These are phyloP conservation scores for Phialophora macrospora DNA, from an alignment of 2,329 filamentous ascomycete genomes.

Conservation along the genomic window DNA sequence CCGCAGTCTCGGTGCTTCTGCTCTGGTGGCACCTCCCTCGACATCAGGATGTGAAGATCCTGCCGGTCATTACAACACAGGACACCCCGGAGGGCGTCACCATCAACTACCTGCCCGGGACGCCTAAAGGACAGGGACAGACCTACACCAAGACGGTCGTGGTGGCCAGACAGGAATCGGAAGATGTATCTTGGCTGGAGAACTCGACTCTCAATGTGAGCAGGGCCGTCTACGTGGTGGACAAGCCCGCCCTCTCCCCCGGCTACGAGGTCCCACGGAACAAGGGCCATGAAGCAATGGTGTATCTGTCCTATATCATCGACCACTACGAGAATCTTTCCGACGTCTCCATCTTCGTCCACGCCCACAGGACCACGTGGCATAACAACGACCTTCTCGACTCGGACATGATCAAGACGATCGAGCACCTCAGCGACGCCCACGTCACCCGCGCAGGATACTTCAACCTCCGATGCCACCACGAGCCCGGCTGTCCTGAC, in stretches of 20 bases:
- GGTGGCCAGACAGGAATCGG: background rate
- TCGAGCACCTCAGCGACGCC: conserved; percentile 57
- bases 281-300: conserved; percentile 67
- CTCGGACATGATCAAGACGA: conserved; percentile 56
- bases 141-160: conserved; percentile 9
- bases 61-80: background rate
- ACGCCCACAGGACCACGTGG: conserved; percentile 62
- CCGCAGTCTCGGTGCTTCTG: background rate
- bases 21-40: conserved; percentile 10
- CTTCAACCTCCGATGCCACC: conserved; percentile 64
- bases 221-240: conserved; percentile 10
- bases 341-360: conserved; percentile 65
- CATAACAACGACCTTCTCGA: conserved; percentile 63
- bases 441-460: conserved; percentile 61
- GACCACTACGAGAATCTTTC: conserved; percentile 64
- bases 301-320: conserved; percentile 67
- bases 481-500: conserved; percentile 63
- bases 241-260: conserved; percentile 2
- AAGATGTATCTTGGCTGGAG: conserved; percentile 6
- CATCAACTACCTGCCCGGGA: conserved; percentile 1
- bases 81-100: background rate
- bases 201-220: background rate
- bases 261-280: conserved; percentile 52
- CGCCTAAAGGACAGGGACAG: background rate
- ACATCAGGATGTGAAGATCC: background rate